A percentile compares a stretch with the other conserved stretches of the same genome.
Evolutionary conservation across 768 basidiomycete species (phyloP).

Genomic region (Lepiota brunneoincarnata): DNA sequence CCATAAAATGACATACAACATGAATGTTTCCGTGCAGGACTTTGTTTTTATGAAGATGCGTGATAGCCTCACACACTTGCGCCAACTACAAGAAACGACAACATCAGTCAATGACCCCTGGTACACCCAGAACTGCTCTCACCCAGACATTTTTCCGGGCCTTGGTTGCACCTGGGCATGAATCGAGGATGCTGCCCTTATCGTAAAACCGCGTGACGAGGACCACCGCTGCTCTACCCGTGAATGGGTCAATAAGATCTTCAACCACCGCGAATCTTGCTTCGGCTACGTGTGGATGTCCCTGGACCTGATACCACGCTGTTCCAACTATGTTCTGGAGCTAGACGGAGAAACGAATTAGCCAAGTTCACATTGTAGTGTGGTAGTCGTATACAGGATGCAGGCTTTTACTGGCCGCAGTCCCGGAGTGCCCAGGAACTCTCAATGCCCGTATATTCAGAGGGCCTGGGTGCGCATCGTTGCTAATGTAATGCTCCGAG

Average conservation of each 20-base stretch:
- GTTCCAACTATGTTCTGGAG: background rate
- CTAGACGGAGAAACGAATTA: background rate
- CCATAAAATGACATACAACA: background rate
- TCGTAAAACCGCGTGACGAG: background rate
- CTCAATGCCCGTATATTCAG: too few relatives aligned
- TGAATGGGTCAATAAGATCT: background rate
- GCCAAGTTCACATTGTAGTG: too few relatives aligned
- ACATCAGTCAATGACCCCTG: too few relatives aligned
- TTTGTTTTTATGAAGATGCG: background rate
- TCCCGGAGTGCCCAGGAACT: too few relatives aligned
- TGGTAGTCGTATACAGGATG: too few relatives aligned
- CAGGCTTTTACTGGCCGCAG: too few relatives aligned
- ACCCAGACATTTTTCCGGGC: background rate
- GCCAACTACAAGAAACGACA: background rate
- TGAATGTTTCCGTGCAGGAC: conserved; percentile 4
- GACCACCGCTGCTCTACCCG: background rate
- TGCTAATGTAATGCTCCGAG: too few relatives aligned
- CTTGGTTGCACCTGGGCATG: background rate
- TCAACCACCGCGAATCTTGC: background rate
- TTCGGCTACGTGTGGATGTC: background rate
- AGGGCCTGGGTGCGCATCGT: too few relatives aligned
- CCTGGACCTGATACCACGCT: too few relatives aligned
- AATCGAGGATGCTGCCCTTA: background rate
- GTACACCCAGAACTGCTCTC: background rate
- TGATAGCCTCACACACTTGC: background rate